Conservation (phyloP, 495 filamentous ascomycete species). For the Annulohypoxylon maeteangense region DNA sequence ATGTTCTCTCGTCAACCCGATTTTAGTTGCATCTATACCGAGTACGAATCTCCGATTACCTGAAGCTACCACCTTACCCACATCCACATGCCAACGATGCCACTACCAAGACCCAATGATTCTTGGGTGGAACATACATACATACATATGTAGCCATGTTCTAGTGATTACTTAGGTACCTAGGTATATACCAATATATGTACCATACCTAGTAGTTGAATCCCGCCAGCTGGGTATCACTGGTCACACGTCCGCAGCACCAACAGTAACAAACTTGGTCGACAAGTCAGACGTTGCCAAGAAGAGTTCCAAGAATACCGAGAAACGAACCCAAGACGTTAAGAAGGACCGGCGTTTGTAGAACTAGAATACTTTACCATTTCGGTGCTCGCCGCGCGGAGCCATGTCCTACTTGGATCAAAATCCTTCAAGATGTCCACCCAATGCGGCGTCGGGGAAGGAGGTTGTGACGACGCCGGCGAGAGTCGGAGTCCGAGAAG, state of each 20-base stretch:
- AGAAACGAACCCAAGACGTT: constrained; percentile 6
- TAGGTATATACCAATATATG: not conserved
- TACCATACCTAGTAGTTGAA: no score
- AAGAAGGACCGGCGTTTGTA: not conserved
- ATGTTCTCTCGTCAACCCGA: not conserved
- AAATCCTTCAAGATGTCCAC: constrained; percentile 9
- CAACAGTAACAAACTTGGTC: constrained; percentile 14
- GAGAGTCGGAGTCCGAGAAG: constrained; percentile 23
- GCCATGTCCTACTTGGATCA: not conserved
- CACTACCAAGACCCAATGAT: constrained; percentile 16
- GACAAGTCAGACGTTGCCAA: constrained; percentile 23
- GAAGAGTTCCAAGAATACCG: constrained; percentile 4
- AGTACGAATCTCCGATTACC: constrained; percentile 19
- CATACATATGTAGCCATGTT: not conserved
- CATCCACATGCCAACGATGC: constrained; percentile 27
- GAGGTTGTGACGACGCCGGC: not conserved
- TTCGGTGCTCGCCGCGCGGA: not conserved
- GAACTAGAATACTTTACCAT: not conserved
- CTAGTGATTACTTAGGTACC: not conserved
- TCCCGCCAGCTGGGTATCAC: constrained; percentile 6
- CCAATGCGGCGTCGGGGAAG: not conserved
- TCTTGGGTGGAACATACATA: constrained; percentile 20
- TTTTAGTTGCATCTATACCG: constrained; percentile 5
- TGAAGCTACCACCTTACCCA: not conserved
- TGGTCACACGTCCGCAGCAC: constrained; percentile 13